Evolutionary conservation across 2,329 filamentous ascomycete species (phyloP).

Genomic region (Ophiostoma sp.): DNA sequence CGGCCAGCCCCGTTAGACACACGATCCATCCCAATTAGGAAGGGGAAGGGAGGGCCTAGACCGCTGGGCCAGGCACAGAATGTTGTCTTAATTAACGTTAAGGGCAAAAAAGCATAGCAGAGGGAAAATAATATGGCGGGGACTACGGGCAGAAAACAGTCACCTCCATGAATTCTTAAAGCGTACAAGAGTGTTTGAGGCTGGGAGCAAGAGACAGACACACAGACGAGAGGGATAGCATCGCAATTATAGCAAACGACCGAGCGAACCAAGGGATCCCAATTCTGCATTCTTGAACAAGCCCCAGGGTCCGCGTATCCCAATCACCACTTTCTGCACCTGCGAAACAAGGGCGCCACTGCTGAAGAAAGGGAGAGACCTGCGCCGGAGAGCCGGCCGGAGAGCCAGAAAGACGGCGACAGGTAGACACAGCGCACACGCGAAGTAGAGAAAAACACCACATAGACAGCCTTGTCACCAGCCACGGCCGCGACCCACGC

Average conservation of each 20-base stretch:
- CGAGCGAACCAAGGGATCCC: slow-evolving; percentile 10
- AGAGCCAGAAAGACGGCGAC: neutral
- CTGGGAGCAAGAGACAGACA: neutral
- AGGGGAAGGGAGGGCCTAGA: slow-evolving; percentile 18
- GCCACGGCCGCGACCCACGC: slow-evolving; percentile 8
- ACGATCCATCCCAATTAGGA: slow-evolving; percentile 21
- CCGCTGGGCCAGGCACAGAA: slow-evolving; percentile 5
- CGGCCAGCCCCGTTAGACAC: slow-evolving; percentile 6
- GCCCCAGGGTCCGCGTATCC: slow-evolving; percentile 4
- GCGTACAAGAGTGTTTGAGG: neutral
- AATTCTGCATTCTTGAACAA: slow-evolving; percentile 18
- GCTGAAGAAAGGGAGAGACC: slow-evolving; percentile 18
- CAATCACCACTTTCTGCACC: slow-evolving; percentile 17
- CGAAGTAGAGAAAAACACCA: slow-evolving; percentile 5
- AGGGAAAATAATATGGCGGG: slow-evolving; percentile 10
- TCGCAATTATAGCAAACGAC: slow-evolving; percentile 11
- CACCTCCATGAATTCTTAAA: neutral
- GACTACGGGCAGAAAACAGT: slow-evolving; percentile 14
- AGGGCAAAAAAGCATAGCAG: too few species aligned
- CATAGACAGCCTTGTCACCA: slow-evolving; percentile 13
- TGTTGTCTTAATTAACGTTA: neutral
- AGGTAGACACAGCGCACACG: neutral
- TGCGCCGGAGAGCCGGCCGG: neutral
- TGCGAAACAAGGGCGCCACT: slow-evolving; percentile 11
- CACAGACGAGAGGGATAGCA: neutral